A percentile compares a stretch with the other conserved stretches of the same genome.
phyloP scores from a whole-genome alignment of 257 asterid species.

The Solanum chiquidenum region DNA sequence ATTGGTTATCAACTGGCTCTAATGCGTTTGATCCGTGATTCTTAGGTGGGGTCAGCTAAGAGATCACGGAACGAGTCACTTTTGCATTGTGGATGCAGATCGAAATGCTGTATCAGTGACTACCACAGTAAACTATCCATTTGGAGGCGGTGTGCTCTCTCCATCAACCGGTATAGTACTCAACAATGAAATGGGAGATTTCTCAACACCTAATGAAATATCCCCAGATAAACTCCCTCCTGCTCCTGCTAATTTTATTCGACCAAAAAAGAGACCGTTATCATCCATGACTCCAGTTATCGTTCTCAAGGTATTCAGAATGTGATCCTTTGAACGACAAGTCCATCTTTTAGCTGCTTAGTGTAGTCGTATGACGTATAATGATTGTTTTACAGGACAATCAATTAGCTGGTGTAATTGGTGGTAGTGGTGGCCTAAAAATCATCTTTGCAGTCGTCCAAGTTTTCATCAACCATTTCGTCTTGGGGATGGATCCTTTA shows the following conservation, averaged over 20 bases:
- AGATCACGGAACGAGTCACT: conserved; percentile 86
- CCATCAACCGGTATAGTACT: conserved; percentile 81
- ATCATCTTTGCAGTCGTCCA: conserved; percentile 77
- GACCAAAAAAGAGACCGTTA: conserved; percentile 76
- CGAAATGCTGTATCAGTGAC: conserved; percentile 87
- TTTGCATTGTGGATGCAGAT: conserved; percentile 74
- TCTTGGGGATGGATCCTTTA: conserved; percentile 69
- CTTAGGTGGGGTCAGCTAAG: conserved; percentile 66
- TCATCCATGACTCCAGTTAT: conserved; percentile 91
- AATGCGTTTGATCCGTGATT: neutral
- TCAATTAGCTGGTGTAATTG: conserved; percentile 73
- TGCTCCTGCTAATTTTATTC: conserved; percentile 74
- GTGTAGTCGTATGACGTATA: neutral
- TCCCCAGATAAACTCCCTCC: conserved; percentile 67
- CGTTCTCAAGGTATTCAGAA: conserved; percentile 57
- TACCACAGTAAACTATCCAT: conserved; percentile 57
- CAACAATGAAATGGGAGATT: conserved; percentile 92
- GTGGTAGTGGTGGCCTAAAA: conserved; percentile 83
- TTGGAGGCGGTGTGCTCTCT: conserved; percentile 77
- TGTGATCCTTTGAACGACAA: neutral
- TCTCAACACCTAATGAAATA: conserved; percentile 59
- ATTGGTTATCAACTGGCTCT: neutral
- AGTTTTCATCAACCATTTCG: conserved; percentile 77
- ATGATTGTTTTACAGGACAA: conserved; percentile 34
- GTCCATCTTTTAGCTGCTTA: neutral